Conservation (phyloP, 805 yeast species). For the Jamesozyma spencerorum region DNA sequence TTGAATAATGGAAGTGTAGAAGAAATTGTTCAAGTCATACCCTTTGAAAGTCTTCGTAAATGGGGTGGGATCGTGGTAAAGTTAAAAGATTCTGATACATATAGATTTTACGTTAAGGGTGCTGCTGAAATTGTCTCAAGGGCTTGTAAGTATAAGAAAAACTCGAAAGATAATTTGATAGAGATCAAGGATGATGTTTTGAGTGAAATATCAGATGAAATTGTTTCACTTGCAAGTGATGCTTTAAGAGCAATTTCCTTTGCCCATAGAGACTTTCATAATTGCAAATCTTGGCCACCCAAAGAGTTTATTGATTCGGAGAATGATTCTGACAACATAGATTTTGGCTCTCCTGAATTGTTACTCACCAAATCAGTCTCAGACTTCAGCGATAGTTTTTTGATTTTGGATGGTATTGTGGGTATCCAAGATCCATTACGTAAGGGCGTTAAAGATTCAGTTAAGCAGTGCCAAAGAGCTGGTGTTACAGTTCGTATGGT, state of each 20-base stretch:
- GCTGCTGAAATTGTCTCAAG: constrained; percentile 83
- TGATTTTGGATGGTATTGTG: constrained; percentile 62
- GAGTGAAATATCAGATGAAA: constrained; percentile 32
- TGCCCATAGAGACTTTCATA: constrained; percentile 64
- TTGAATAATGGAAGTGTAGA: constrained; percentile 23
- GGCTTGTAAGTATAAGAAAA: constrained; percentile 40
- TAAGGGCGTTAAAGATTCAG: constrained; percentile 84
- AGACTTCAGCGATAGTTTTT: constrained; percentile 23
- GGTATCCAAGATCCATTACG: constrained; percentile 96
- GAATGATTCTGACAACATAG: constrained; percentile 21
- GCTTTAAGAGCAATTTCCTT: constrained; percentile 87
- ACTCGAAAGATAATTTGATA: constrained; percentile 25
- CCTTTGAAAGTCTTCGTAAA: constrained; percentile 87
- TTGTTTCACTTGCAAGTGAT: constrained; percentile 55
- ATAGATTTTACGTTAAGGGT: constrained; percentile 72
- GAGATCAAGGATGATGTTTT: constrained; percentile 19
- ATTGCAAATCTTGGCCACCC: constrained; percentile 58
- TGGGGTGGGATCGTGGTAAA: constrained; percentile 79
- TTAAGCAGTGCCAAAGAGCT: constrained; percentile 72
- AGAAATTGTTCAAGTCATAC: constrained; percentile 59
- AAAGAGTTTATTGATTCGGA: constrained; percentile 30
- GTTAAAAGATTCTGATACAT: constrained; percentile 31
- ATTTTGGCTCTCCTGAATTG: constrained; percentile 35
- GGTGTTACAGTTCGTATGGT: constrained; percentile 97
- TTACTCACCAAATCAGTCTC: constrained; percentile 20